Evolutionary conservation across 352 stramenopile species (phyloP).

Genomic region (Achlya hypogyna): DNA sequence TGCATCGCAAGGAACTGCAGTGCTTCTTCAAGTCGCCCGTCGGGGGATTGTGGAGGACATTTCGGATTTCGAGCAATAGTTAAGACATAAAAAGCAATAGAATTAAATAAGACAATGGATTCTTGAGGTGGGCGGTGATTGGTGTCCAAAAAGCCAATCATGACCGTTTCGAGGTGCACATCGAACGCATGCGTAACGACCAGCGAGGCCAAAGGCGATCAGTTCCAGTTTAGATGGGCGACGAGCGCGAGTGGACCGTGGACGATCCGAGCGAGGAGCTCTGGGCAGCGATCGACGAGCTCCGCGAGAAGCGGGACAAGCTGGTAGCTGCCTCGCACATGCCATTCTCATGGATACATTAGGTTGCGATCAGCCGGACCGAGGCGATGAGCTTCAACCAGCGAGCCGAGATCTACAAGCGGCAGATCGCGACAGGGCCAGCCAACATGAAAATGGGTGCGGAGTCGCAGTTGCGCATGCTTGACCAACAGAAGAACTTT

Average conservation of each 20-base stretch:
- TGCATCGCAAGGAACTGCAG: no score
- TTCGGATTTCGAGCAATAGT: no score
- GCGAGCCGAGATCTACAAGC: constrained; percentile 5
- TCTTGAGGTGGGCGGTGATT: no score
- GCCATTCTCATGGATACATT: neutral
- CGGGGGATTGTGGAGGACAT: no score
- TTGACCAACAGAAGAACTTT: constrained; percentile 15
- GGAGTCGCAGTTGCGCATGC: constrained; percentile 11
- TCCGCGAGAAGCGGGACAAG: constrained; percentile 13
- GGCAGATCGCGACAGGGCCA: neutral
- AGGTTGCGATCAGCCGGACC: constrained; percentile 12
- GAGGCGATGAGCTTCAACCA: constrained; percentile 11
- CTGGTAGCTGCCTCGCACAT: neutral
- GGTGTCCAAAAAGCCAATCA: no score
- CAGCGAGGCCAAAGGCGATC: no score
- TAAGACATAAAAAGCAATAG: no score
- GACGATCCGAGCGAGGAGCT: constrained; percentile 15
- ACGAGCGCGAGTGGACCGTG: constrained; percentile 8
- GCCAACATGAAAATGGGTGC: neutral
- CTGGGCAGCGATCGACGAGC: constrained; percentile 15
- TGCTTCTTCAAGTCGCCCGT: no score
- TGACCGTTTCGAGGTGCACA: no score
- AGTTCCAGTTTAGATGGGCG: neutral
- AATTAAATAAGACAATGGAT: no score
- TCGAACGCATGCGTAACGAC: neutral